phyloP scores from a whole-genome alignment of 2,329 filamentous ascomycete genomes.

The Aspergillus tamarii region DNA sequence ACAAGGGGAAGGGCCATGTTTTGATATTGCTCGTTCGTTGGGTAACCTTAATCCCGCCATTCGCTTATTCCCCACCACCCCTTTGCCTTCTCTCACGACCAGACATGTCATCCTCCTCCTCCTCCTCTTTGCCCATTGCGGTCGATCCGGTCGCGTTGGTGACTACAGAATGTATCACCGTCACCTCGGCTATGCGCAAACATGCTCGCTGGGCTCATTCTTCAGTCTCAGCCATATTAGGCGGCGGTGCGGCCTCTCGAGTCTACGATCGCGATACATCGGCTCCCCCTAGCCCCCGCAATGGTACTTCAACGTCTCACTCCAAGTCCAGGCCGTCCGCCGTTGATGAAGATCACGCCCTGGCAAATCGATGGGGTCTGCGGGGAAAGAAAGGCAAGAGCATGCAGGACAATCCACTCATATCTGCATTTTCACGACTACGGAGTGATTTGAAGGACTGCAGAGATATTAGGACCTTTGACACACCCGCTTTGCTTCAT shows the following conservation, averaged over 20 bases:
- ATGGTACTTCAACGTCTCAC: constrained; percentile 25
- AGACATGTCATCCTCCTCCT: constrained; percentile 35
- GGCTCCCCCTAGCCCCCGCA: constrained; percentile 40
- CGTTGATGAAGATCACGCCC: constrained; percentile 47
- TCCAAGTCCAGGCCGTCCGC: constrained; percentile 25
- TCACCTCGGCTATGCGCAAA: constrained; percentile 98
- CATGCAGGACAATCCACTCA: constrained; percentile 95
- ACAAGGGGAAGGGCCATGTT: constrained; percentile 22
- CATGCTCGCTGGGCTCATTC: constrained; percentile 95
- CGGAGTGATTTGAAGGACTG: constrained; percentile 84
- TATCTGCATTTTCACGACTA: constrained; percentile 89
- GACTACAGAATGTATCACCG: constrained; percentile 97
- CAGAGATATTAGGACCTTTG: constrained; percentile 87
- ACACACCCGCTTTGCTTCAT: constrained; percentile 84
- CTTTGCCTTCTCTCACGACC: constrained; percentile 26
- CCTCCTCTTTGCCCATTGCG: constrained; percentile 67
- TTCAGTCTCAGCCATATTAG: constrained; percentile 92
- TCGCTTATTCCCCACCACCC: constrained; percentile 20
- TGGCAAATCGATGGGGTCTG: constrained; percentile 87
- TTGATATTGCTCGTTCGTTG: constrained; percentile 19
- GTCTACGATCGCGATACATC: constrained; percentile 48
- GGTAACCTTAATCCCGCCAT: constrained; percentile 19
- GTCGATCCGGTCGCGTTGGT: constrained; percentile 91
- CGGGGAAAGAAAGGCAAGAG: constrained; percentile 95
- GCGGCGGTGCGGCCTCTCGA: constrained; percentile 62